A percentile compares a stretch with the other conserved stretches of the same genome.
Evolutionary conservation across 2,329 filamentous ascomycete species (phyloP).

Genomic region (Colletotrichum cordylinicola): DNA sequence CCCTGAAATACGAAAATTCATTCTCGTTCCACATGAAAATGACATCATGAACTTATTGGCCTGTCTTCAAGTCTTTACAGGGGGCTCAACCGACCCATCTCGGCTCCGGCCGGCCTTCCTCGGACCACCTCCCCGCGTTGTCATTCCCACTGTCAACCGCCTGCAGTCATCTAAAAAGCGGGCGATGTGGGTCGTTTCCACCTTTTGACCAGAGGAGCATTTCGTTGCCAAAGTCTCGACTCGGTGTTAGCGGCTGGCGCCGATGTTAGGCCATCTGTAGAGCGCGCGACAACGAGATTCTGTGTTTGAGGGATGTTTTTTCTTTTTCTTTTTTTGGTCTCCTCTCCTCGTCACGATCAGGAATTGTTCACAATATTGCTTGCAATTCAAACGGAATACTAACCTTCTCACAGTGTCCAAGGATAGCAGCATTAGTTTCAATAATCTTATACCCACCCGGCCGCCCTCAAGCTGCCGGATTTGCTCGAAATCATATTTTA

Average conservation of each 20-base stretch:
- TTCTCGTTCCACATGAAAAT: background rate
- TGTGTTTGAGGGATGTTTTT: background rate
- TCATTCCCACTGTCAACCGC: background rate
- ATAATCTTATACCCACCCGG: background rate
- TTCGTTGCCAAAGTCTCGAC: background rate
- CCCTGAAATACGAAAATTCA: background rate
- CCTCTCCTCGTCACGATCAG: background rate
- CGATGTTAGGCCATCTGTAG: background rate
- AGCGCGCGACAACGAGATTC: background rate
- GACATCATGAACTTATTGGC: background rate
- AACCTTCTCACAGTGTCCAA: background rate
- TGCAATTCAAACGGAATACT: background rate
- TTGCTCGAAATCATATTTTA: background rate
- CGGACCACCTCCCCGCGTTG: background rate
- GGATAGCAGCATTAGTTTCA: background rate
- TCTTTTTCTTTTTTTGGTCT: background rate
- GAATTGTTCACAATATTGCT: background rate
- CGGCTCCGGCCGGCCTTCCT: background rate
- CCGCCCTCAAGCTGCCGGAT: background rate
- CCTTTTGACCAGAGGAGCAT: background rate
- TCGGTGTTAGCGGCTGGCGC: background rate
- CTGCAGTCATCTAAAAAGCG: background rate
- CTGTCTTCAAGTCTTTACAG: background rate
- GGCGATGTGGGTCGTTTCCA: background rate
- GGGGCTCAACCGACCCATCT: background rate